Percentiles rank a stretch among this genome's conserved stretches.
Evolutionary conservation across 1,284 basidiomycete genomes (phyloP).

Genomic region (Athelia psychrophila): DNA sequence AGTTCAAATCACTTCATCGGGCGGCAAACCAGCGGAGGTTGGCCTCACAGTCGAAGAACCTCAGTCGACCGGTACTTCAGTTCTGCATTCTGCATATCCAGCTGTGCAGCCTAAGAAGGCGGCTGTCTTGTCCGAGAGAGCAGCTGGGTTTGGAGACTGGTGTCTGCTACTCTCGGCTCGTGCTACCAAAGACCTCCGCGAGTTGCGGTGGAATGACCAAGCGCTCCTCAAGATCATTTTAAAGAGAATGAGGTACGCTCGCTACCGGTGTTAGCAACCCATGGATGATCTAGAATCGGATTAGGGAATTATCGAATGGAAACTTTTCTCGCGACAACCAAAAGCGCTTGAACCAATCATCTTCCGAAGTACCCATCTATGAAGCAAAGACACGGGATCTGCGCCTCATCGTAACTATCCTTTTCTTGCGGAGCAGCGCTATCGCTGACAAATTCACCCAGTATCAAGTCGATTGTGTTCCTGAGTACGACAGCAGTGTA

Average conservation of each 20-base stretch:
- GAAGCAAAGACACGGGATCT: conserved; percentile 64
- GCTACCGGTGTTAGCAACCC: too few relatives aligned
- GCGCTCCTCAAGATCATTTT: conserved; percentile 44
- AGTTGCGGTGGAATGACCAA: conserved; percentile 33
- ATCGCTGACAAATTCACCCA: conserved; percentile 18
- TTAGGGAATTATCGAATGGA: conserved; percentile 61
- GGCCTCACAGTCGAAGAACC: too few relatives aligned
- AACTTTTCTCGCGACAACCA: conserved; percentile 69
- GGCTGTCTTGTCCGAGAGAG: conserved; percentile 47
- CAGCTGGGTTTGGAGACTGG: conserved; percentile 53
- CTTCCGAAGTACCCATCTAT: conserved; percentile 53
- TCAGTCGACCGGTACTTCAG: too few relatives aligned
- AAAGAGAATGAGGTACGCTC: conserved; percentile 55
- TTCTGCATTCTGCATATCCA: conserved; percentile 31
- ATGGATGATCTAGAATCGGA: background rate
- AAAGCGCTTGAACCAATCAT: conserved; percentile 48
- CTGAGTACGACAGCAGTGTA: conserved; percentile 48
- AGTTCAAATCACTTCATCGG: too few relatives aligned
- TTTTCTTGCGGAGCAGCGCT: background rate
- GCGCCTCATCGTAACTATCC: conserved; percentile 53
- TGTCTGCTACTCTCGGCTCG: conserved; percentile 43
- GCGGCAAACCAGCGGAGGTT: too few relatives aligned
- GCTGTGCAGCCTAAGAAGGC: conserved; percentile 48
- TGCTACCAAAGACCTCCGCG: conserved; percentile 42
- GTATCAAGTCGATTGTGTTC: conserved; percentile 65